phyloP scores from a whole-genome alignment of 2,329 filamentous ascomycete species.

The Lasiodiplodia citricola region DNA sequence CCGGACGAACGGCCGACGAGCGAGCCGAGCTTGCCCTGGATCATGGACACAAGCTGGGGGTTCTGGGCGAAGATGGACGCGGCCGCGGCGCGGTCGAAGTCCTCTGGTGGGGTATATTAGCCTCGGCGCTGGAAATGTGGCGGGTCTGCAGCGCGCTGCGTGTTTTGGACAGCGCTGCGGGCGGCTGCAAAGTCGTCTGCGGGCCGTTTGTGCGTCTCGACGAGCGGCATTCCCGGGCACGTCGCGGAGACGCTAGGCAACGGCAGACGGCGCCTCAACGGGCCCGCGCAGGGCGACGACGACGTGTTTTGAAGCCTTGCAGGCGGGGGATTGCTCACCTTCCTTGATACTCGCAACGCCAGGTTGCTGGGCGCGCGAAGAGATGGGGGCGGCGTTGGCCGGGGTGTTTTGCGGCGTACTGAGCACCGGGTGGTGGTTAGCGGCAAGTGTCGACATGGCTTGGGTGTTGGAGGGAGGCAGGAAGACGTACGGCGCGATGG shows the following conservation, averaged over 20 bases:
- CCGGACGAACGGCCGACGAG: constrained; percentile 95
- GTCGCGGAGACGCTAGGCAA: constrained; percentile 2
- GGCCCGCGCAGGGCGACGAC: constrained; percentile 23
- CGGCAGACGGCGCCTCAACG: constrained; percentile 3
- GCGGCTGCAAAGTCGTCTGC: background rate
- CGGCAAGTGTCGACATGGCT: constrained; percentile 19
- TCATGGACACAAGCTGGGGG: constrained; percentile 93
- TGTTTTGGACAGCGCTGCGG: background rate
- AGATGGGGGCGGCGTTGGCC: constrained; percentile 93
- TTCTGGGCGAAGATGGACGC: constrained; percentile 96
- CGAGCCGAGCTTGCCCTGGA: constrained; percentile 91
- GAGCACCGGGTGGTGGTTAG: constrained; percentile 35
- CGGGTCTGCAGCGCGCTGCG: constrained; percentile 22
- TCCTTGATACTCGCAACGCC: constrained; percentile 95
- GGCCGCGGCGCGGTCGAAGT: constrained; percentile 83
- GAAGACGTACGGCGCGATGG: constrained; percentile 66
- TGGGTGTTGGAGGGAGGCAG: constrained; percentile 14
- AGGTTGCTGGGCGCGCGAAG: constrained; percentile 94
- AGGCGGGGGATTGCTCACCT: constrained; percentile 64
- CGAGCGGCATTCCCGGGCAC: constrained; percentile 8
- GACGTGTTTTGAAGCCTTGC: constrained; percentile 6
- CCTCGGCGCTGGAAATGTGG: constrained; percentile 36
- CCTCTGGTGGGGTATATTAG: constrained; percentile 67
- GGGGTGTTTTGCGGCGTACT: constrained; percentile 99
- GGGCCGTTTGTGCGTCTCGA: constrained; percentile 19